phyloP scores from a whole-genome alignment of 768 basidiomycete species.

The Lanmaoa rubissima region DNA sequence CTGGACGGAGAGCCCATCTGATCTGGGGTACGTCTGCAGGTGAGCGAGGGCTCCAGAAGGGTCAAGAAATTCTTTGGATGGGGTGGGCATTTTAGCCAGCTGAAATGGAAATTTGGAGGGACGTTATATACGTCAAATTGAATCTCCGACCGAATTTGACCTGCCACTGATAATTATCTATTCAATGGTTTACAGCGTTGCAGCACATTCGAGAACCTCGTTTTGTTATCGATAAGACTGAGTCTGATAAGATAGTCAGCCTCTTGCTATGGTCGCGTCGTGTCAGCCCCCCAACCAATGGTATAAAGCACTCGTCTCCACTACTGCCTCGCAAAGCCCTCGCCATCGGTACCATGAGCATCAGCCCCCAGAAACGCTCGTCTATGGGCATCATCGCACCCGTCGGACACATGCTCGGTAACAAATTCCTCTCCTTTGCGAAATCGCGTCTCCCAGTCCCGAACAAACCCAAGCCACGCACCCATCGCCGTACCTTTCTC shows the following conservation, averaged over 20 bases:
- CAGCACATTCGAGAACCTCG: neutral
- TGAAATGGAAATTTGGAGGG: neutral
- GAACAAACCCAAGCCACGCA: conserved; percentile 15
- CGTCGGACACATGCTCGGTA: conserved; percentile 14
- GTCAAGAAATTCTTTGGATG: conserved; percentile 49
- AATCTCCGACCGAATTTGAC: conserved; percentile 7
- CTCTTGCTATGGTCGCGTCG: no score
- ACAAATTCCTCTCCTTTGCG: conserved; percentile 19
- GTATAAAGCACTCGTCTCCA: no score
- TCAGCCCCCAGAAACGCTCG: conserved; percentile 8
- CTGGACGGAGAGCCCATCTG: conserved; percentile 80
- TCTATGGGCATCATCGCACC: conserved; percentile 6
- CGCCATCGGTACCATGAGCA: neutral
- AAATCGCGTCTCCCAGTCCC: conserved; percentile 24
- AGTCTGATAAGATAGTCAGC: no score
- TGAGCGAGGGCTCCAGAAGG: conserved; percentile 71
- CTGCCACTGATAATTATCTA: no score
- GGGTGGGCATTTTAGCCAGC: conserved; percentile 35
- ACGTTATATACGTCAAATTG: conserved; percentile 5
- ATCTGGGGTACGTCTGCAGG: conserved; percentile 64
- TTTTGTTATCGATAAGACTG: no score
- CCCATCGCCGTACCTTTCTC: conserved; percentile 12
- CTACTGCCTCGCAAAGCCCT: no score
- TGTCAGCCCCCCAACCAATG: no score
- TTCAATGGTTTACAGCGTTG: no score